These are phyloP conservation scores for Eimeria acervulina DNA, from an alignment of 169 alveolate genomes.

Conservation along the genomic window DNA sequence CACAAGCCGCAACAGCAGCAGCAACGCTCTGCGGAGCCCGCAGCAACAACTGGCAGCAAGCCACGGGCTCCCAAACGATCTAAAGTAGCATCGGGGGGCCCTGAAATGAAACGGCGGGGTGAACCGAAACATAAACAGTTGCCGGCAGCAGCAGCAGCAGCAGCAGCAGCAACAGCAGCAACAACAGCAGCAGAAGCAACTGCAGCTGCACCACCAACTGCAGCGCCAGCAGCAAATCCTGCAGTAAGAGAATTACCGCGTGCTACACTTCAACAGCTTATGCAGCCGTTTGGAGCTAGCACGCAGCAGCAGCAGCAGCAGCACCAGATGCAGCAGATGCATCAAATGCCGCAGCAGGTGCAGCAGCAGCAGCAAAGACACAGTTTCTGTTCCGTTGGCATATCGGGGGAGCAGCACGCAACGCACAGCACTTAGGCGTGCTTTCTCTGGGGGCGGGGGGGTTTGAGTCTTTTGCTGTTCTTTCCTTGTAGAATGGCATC, in stretches of 20 bases:
- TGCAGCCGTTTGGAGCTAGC: neutral
- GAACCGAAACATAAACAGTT: neutral
- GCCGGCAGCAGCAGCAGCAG: conserved; percentile 37
- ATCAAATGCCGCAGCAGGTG: neutral
- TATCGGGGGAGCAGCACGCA: conserved; percentile 21
- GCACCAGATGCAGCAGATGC: no score
- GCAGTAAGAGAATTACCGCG: neutral
- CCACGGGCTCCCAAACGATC: neutral
- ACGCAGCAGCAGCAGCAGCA: no score
- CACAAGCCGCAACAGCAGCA: neutral
- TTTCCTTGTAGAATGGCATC: neutral
- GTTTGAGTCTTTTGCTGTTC: neutral
- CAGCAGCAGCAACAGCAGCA: conserved; percentile 40
- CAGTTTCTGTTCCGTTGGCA: conserved; percentile 23
- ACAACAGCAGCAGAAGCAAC: neutral
- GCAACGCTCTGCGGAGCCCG: no score
- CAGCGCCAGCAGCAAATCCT: no score
- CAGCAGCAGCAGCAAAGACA: conserved; percentile 12
- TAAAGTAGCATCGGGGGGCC: neutral
- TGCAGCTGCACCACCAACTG: no score
- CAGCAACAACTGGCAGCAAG: neutral
- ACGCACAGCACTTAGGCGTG: conserved; percentile 3
- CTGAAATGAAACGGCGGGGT: neutral
- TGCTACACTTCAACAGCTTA: neutral
- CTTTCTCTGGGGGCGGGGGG: neutral